Evolutionary conservation across 139 green algal species (phyloP).

Genomic region (Eudorina sp.): DNA sequence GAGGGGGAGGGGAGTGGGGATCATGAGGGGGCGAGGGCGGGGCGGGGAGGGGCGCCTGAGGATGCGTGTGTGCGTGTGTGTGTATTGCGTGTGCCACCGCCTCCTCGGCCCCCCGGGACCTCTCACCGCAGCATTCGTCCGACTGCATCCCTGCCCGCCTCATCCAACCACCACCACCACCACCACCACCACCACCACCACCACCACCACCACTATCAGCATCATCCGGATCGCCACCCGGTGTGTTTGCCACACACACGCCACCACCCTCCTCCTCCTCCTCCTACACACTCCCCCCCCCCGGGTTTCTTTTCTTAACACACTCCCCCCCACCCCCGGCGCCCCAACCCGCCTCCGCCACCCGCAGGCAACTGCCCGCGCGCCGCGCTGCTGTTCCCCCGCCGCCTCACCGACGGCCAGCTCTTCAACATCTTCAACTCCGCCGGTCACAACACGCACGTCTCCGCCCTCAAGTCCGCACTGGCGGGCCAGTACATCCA

Average conservation of each 20-base stretch:
- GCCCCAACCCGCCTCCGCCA: neutral
- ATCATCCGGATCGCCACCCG: too few species aligned
- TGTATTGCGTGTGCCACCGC: too few species aligned
- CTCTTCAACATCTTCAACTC: conserved; percentile 64
- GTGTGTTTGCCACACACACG: too few species aligned
- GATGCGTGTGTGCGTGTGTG: too few species aligned
- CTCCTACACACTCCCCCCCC: neutral
- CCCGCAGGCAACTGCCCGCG: conserved; percentile 66
- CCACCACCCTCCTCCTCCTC: too few species aligned
- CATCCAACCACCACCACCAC: too few species aligned
- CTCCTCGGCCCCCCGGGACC: too few species aligned
- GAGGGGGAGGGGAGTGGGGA: conserved; percentile 29
- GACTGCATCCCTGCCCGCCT: too few species aligned
- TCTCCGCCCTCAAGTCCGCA: neutral
- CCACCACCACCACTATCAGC: too few species aligned
- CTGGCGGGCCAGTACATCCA: neutral
- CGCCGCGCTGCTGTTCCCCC: conserved; percentile 59
- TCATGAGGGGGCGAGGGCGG: conserved; percentile 16
- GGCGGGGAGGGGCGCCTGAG: too few species aligned
- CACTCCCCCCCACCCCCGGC: neutral
- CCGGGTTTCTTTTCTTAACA: neutral
- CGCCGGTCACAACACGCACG: conserved; percentile 28
- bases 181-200: too few species aligned
- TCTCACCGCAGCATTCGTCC: too few species aligned
- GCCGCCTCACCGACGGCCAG: conserved; percentile 68